Percentiles rank a stretch among this genome's conserved stretches.
phyloP scores from a whole-genome alignment of 805 yeast species.

The Millerozyma miso region DNA sequence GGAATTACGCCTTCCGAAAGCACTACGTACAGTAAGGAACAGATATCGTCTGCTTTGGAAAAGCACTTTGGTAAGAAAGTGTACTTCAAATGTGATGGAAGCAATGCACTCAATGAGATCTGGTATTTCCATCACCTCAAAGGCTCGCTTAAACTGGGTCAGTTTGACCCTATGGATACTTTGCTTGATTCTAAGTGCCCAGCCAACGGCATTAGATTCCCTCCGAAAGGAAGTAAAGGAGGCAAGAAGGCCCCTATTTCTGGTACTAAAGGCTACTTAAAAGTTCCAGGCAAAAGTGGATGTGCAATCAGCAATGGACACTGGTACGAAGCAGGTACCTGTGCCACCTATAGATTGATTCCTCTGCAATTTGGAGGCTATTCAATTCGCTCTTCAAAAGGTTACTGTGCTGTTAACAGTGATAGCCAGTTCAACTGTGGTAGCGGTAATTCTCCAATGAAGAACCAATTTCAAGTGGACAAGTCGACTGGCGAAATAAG shows the following conservation, averaged over 20 bases:
- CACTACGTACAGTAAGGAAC: conserved; percentile 27
- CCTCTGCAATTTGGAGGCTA: conserved; percentile 72
- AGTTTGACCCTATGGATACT: conserved; percentile 57
- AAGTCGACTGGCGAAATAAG: conserved; percentile 42
- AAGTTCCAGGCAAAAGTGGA: conserved; percentile 52
- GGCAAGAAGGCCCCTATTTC: conserved; percentile 18
- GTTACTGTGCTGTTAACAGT: conserved; percentile 56
- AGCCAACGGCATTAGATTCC: conserved; percentile 57
- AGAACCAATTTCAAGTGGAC: conserved; percentile 53
- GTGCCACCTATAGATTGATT: conserved; percentile 66
- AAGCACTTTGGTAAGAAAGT: conserved; percentile 30
- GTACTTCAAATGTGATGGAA: conserved; percentile 31
- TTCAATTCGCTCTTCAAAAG: conserved; percentile 63
- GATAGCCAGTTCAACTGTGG: conserved; percentile 18
- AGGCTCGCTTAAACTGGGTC: conserved; percentile 69
- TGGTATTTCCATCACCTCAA: conserved; percentile 82
- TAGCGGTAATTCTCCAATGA: conserved; percentile 12
- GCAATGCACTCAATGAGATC: conserved; percentile 50
- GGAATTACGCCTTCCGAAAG: conserved; percentile 35
- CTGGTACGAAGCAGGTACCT: conserved; percentile 79
- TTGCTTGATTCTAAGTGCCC: conserved; percentile 62
- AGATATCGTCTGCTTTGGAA: conserved; percentile 30
- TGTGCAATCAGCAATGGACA: conserved; percentile 83
- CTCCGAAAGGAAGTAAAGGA: conserved; percentile 53
- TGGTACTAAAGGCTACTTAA: conserved; percentile 33